Evolutionary conservation across 768 basidiomycete genomes (phyloP).

Genomic region (Xanthoconium stramineum): DNA sequence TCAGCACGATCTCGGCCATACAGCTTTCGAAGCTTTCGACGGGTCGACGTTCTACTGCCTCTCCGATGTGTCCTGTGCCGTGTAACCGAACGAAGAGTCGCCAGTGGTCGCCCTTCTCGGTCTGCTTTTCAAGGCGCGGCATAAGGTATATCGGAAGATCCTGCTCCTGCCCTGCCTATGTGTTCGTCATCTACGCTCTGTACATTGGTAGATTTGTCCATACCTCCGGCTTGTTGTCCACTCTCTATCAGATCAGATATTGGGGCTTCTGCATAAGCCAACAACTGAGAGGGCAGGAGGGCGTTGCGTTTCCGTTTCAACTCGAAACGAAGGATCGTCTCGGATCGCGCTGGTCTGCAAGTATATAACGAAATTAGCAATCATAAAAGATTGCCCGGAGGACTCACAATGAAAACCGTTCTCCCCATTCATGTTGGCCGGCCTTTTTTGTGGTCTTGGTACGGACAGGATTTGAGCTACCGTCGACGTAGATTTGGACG

Average conservation of each 20-base stretch:
- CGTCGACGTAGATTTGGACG: slow-evolving; percentile 19
- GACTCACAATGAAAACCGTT: slow-evolving; percentile 23
- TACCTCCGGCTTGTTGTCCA: slow-evolving; percentile 11
- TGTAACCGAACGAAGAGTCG: slow-evolving; percentile 23
- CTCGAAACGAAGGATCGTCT: slow-evolving; percentile 24
- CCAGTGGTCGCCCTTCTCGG: slow-evolving; percentile 5
- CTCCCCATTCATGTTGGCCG: slow-evolving; percentile 20
- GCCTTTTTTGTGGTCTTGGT: slow-evolving; percentile 18
- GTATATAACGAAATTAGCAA: not conserved
- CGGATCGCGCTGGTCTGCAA: slow-evolving; percentile 13
- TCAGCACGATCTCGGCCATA: slow-evolving; percentile 21
- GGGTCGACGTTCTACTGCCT: not conserved
- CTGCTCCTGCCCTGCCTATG: slow-evolving; percentile 9
- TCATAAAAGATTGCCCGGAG: not conserved
- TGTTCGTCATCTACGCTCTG: not conserved
- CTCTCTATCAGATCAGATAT: slow-evolving; percentile 18
- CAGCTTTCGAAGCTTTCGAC: slow-evolving; percentile 11
- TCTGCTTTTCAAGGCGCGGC: slow-evolving; percentile 3
- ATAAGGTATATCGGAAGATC: slow-evolving; percentile 18
- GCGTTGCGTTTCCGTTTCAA: slow-evolving; percentile 17
- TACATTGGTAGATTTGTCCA: not conserved
- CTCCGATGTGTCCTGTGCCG: not conserved
- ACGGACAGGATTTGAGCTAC: slow-evolving; percentile 5
- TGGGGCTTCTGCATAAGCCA: slow-evolving; percentile 15
- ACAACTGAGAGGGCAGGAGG: slow-evolving; percentile 7